These are phyloP conservation scores for Rhodotorula sphaerocarpa DNA, from an alignment of 768 basidiomycete species.

Conservation along the genomic window DNA sequence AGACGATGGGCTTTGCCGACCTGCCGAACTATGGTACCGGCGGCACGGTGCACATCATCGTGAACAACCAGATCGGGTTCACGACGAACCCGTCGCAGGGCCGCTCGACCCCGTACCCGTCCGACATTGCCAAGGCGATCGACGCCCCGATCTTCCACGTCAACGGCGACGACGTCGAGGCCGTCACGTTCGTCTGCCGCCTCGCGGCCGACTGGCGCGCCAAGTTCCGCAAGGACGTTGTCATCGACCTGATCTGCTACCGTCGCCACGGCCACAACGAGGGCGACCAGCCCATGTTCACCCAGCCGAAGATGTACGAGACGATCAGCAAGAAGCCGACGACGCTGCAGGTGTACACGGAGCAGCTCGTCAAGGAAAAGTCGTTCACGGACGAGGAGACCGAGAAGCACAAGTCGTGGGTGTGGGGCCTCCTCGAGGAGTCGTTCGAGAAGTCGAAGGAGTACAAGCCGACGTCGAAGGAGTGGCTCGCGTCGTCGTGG, in stretches of 20 bases:
- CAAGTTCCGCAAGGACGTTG: conserved; percentile 97
- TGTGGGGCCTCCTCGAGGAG: conserved; percentile 97
- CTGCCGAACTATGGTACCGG: conserved; percentile 93
- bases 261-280: conserved; percentile 98
- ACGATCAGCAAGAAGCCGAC: conserved; percentile 82
- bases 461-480: conserved; percentile 86
- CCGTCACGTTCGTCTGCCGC: conserved; percentile 96
- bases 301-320: conserved; percentile 92
- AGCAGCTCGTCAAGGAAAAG: conserved; percentile 77
- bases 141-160: conserved; percentile 99
- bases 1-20: conserved; percentile 97
- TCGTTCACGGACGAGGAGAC: conserved; percentile 95
- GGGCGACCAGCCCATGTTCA: conserved; percentile 97
- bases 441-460: conserved; percentile 89
- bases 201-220: conserved; percentile 96
- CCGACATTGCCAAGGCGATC: conserved; percentile 96
- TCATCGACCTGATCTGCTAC: conserved; percentile 97
- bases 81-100: conserved; percentile 97
- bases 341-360: conserved; percentile 73
- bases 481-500: conserved; percentile 98
- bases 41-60: conserved; percentile 94
- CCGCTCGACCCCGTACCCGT: conserved; percentile 94
- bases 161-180: conserved; percentile 93
- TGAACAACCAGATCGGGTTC: conserved; percentile 99
- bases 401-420: conserved; percentile 98